These are phyloP conservation scores for Massariosphaeria phaeospora DNA, from an alignment of 495 filamentous ascomycete genomes.

Conservation along the genomic window DNA sequence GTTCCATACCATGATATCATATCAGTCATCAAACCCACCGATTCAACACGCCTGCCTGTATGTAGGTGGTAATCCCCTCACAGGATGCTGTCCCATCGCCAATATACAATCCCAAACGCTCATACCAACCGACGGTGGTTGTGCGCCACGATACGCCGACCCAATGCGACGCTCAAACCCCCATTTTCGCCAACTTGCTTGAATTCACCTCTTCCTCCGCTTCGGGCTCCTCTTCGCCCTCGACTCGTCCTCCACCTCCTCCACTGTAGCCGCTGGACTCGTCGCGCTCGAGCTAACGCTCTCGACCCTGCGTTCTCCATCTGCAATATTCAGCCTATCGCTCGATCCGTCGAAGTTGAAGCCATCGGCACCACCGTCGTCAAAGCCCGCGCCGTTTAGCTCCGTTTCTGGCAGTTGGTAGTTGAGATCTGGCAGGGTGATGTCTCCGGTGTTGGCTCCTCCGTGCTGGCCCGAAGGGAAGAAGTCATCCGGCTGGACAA, in stretches of 20 bases:
- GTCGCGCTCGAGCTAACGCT: constrained; percentile 36
- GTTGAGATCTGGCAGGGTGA: constrained; percentile 16
- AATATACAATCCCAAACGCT: too few relatives aligned
- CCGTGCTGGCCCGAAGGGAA: constrained; percentile 10
- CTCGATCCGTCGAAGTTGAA: background rate
- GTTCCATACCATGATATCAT: too few relatives aligned
- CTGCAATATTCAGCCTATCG: too few relatives aligned
- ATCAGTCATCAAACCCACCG: too few relatives aligned
- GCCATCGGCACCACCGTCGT: background rate
- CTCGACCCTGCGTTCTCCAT: constrained; percentile 30
- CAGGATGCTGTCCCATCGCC: too few relatives aligned
- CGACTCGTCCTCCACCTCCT: constrained; percentile 29
- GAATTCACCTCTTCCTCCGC: constrained; percentile 10
- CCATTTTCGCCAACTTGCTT: too few relatives aligned
- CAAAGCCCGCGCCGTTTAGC: background rate
- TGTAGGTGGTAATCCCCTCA: too few relatives aligned
- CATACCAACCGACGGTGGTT: too few relatives aligned
- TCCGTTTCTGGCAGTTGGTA: constrained; percentile 10
- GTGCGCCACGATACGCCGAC: too few relatives aligned
- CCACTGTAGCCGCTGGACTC: constrained; percentile 33
- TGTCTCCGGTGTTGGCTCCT: background rate
- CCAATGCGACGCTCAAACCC: too few relatives aligned
- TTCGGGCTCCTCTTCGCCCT: constrained; percentile 17
- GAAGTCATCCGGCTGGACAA: constrained; percentile 35
- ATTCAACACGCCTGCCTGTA: too few relatives aligned